Base-by-base conservation (phyloP, 2,329 filamentous ascomycete species). In the Hypoxylon sp. region DNA sequence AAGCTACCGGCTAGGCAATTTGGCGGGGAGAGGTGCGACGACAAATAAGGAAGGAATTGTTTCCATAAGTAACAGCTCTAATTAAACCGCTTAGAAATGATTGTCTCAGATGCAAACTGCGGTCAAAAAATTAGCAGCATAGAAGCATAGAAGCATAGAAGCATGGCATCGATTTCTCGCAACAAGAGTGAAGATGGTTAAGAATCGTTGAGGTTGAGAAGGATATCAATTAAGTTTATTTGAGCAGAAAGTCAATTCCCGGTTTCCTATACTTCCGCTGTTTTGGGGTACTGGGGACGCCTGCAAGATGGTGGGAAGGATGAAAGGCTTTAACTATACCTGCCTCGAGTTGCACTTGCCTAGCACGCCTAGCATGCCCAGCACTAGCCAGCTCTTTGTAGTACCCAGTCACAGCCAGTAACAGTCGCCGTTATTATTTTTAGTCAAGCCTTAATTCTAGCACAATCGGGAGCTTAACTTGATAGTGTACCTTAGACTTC, bases 1-100 rank as follows among this genome's bases (percentile, higher is more conserved):
- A 68, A 64, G 65, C 59, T 66, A 64, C 70, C 59, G 66, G 55
- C 23, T 52, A 67, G 47, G 61, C 65, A 69, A 63, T 70, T 60
- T 65, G 37, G 56, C 37, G 58, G 63, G 61, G 54, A 52, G 52
- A 65, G 16, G 62, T 65, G 55, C 64, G 62, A 66, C 62, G 57
- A 71, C 70, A 63, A 70, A 71, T 70, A 56, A 32, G 64, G 53
- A 58, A 63, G 60, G 53, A 58, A 63, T 57, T 54, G 59, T 63
- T 69, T 61, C 65, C 55, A 54, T 53, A 64, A 46, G 55, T 52
- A 62, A 61, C 48, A 58, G 59, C 46, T 53, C 48, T 64, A 61
- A 68, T 61, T 61, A 64, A 58, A 66, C 47, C 63, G 62, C 34
- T 29, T 61, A 59, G 46, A 65, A 65, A 47, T 53, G 64, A 61